phyloP scores from a whole-genome alignment of 306 rosid genomes.

The Fagus sylvatica region DNA sequence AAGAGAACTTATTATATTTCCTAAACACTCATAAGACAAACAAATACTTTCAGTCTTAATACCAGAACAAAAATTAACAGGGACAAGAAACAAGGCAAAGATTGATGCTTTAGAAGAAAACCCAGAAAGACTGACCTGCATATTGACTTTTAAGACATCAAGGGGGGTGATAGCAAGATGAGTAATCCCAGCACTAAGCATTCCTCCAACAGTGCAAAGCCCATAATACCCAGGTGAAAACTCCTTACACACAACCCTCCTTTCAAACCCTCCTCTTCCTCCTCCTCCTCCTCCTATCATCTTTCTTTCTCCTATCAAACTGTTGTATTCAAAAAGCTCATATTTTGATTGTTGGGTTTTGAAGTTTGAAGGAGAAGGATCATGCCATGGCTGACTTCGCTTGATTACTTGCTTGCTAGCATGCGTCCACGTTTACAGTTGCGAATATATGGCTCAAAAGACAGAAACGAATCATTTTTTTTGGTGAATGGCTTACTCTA shows the following conservation, averaged over 20 bases:
- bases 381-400: constrained; percentile 17
- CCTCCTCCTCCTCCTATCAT: constrained; percentile 10
- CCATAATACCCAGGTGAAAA: constrained; percentile 62
- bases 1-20: not conserved
- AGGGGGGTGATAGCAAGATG: constrained; percentile 72
- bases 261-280: constrained; percentile 31
- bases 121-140: constrained; percentile 46
- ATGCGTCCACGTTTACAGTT: constrained; percentile 44
- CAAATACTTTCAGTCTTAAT: not conserved
- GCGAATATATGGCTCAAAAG: constrained; percentile 31
- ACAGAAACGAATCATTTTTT: not conserved
- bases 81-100: not conserved
- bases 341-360: not conserved
- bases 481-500: too few species aligned
- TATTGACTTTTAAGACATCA: constrained; percentile 78
- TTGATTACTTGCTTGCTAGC: not conserved
- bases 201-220: constrained; percentile 65
- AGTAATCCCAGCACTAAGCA: constrained; percentile 68
- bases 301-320: not conserved
- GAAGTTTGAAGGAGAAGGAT: constrained; percentile 13
- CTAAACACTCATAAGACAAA: not conserved
- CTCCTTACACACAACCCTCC: constrained; percentile 45
- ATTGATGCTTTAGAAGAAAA: not conserved
- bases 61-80: not conserved
- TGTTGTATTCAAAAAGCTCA: not conserved